A percentile compares a stretch with the other conserved stretches of the same genome.
These are phyloP conservation scores for Hygrophila difformis DNA, from an alignment of 257 asterid species.

Conservation along the genomic window DNA sequence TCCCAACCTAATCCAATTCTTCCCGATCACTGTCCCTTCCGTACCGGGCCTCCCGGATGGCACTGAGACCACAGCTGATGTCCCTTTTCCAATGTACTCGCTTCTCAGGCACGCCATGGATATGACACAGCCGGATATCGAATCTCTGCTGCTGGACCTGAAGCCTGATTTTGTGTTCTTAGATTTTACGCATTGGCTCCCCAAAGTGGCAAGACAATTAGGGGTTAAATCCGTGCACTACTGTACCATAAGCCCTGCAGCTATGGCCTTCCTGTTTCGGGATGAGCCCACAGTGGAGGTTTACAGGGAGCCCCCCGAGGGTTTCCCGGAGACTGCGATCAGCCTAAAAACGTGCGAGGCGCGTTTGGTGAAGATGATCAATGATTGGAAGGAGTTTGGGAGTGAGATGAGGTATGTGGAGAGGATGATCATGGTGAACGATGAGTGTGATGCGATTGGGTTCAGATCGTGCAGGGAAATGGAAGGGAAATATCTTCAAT, in stretches of 20 bases:
- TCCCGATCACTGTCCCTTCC: slow-evolving; percentile 26
- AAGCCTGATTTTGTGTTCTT: slow-evolving; percentile 32
- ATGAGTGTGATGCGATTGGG: slow-evolving; percentile 28
- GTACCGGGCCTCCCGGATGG: slow-evolving; percentile 38
- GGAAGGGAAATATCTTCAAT: slow-evolving; percentile 28
- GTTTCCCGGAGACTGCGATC: slow-evolving; percentile 21
- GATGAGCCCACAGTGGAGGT: slow-evolving; percentile 18
- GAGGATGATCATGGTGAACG: slow-evolving; percentile 17
- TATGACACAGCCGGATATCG: slow-evolving; percentile 22
- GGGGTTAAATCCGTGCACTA: slow-evolving; percentile 25
- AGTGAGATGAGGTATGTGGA: slow-evolving; percentile 22
- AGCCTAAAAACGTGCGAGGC: slow-evolving; percentile 34
- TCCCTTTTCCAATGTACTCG: slow-evolving; percentile 28
- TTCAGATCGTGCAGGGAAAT: slow-evolving; percentile 37
- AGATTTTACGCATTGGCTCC: slow-evolving; percentile 45
- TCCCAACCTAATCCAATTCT: slow-evolving; percentile 23
- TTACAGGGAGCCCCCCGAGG: slow-evolving; percentile 31
- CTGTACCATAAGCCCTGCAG: slow-evolving; percentile 28
- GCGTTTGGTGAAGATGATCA: slow-evolving; percentile 18
- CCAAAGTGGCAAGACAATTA: slow-evolving; percentile 21
- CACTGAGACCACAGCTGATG: slow-evolving; percentile 38
- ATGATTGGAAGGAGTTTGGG: slow-evolving; percentile 19
- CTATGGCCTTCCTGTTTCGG: slow-evolving; percentile 30
- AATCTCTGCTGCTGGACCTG: slow-evolving; percentile 17
- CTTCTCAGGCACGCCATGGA: slow-evolving; percentile 43